A percentile compares a stretch with the other conserved stretches of the same genome.
Conservation (phyloP, 2,329 filamentous ascomycete genomes). For the Sclerotinia subarctica region DNA sequence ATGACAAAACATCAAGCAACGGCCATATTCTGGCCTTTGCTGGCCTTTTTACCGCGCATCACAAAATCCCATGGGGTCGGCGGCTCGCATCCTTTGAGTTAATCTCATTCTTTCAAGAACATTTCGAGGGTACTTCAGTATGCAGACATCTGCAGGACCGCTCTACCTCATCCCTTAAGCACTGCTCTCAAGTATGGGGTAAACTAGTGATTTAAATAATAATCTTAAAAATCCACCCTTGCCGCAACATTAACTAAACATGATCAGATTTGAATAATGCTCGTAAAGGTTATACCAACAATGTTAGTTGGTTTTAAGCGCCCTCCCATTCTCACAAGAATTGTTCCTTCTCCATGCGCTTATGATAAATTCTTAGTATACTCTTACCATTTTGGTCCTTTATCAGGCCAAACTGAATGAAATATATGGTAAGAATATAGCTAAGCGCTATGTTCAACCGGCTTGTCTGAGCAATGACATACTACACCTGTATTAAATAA, state of each 20-base stretch:
- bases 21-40: neutral
- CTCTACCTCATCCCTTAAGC: neutral
- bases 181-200: too few relatives aligned
- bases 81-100: neutral
- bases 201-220: neutral
- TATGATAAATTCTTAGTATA: neutral
- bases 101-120: neutral
- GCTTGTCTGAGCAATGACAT: neutral
- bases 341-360: neutral
- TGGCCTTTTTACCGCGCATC: neutral
- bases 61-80: neutral
- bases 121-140: too few relatives aligned
- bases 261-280: neutral
- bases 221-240: too few relatives aligned
- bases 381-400: neutral
- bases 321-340: neutral
- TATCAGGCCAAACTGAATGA: neutral
- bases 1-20: neutral
- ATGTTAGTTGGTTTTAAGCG: neutral
- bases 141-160: neutral
- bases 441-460: neutral
- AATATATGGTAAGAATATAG: too few relatives aligned
- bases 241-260: too few relatives aligned
- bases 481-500: neutral
- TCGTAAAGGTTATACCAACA: neutral